phyloP scores from a whole-genome alignment of 805 yeast genomes.

The Nakazawaea ambrosiae region DNA sequence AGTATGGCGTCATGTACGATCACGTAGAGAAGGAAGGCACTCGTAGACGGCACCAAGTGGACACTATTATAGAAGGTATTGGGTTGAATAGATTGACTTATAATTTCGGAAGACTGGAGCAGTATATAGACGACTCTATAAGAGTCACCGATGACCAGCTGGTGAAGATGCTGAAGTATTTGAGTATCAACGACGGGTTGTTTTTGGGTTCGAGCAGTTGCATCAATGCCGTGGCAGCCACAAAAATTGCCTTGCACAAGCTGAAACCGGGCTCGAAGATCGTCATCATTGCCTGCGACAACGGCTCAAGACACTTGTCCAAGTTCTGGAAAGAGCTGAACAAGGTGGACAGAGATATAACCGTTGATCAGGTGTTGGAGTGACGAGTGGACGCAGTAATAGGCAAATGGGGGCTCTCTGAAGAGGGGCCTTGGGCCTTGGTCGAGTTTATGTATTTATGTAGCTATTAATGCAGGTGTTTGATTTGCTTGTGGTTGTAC shows the following conservation, averaged over 20 bases:
- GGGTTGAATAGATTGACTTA: slow-evolving; percentile 84
- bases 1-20: slow-evolving; percentile 92
- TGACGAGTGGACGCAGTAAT: too few relatives aligned
- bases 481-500: too few relatives aligned
- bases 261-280: slow-evolving; percentile 57
- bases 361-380: slow-evolving; percentile 9
- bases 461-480: neutral
- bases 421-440: too few relatives aligned
- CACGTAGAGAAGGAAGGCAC: slow-evolving; percentile 86
- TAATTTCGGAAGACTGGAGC: slow-evolving; percentile 70
- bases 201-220: slow-evolving; percentile 94
- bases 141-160: slow-evolving; percentile 80
- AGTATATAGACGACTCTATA: slow-evolving; percentile 67
- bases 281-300: slow-evolving; percentile 86
- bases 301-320: slow-evolving; percentile 83
- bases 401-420: neutral
- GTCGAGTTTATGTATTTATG: too few relatives aligned
- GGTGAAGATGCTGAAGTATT: slow-evolving; percentile 75
- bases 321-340: slow-evolving; percentile 83
- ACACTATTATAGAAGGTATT: slow-evolving; percentile 88
- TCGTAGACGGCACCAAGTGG: slow-evolving; percentile 92
- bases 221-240: slow-evolving; percentile 87
- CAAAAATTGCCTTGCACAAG: slow-evolving; percentile 39
- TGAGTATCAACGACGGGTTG: slow-evolving; percentile 79
- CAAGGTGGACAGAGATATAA: slow-evolving; percentile 27